Conservation (phyloP, 2,329 filamentous ascomycete genomes). For the Colletotrichum scovillei region DNA sequence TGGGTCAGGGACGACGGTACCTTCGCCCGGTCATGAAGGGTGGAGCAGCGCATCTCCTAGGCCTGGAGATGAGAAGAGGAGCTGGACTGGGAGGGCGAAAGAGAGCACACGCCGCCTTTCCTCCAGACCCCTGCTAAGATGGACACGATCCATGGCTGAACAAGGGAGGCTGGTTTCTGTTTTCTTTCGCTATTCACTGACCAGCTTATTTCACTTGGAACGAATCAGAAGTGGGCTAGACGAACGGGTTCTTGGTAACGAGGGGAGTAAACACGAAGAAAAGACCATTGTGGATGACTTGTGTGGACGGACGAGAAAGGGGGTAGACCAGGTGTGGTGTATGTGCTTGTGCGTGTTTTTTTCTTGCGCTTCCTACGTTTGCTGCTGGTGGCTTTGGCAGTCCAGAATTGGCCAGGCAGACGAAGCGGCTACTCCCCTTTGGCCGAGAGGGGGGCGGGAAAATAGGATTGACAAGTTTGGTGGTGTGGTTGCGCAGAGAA, state of each 20-base stretch:
- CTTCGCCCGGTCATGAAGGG: constrained; percentile 27
- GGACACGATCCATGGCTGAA: constrained; percentile 11
- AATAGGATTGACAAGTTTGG: constrained; percentile 15
- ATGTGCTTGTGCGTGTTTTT: background rate
- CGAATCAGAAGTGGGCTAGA: constrained; percentile 35
- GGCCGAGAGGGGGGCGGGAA: constrained; percentile 21
- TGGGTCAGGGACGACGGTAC: constrained; percentile 22
- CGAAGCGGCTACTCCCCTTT: constrained; percentile 21
- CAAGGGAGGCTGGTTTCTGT: constrained; percentile 31
- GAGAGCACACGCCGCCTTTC: constrained; percentile 31
- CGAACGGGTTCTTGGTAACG: constrained; percentile 25
- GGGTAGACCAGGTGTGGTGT: constrained; percentile 4
- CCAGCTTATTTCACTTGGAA: constrained; percentile 38
- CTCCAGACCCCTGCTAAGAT: constrained; percentile 26
- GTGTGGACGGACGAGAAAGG: constrained; percentile 27
- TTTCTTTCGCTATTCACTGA: constrained; percentile 29
- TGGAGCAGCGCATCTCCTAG: constrained; percentile 33
- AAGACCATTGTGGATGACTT: constrained; percentile 16
- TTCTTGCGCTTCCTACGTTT: background rate
- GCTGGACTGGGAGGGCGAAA: constrained; percentile 27
- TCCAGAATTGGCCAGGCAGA: constrained; percentile 17
- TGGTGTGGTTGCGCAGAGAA: constrained; percentile 21
- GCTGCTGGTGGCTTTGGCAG: constrained; percentile 23
- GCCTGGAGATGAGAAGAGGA: constrained; percentile 35
- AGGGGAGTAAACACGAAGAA: constrained; percentile 24